Conservation (phyloP, 257 asterid genomes). For the Lithospermum erythrorhizon region DNA sequence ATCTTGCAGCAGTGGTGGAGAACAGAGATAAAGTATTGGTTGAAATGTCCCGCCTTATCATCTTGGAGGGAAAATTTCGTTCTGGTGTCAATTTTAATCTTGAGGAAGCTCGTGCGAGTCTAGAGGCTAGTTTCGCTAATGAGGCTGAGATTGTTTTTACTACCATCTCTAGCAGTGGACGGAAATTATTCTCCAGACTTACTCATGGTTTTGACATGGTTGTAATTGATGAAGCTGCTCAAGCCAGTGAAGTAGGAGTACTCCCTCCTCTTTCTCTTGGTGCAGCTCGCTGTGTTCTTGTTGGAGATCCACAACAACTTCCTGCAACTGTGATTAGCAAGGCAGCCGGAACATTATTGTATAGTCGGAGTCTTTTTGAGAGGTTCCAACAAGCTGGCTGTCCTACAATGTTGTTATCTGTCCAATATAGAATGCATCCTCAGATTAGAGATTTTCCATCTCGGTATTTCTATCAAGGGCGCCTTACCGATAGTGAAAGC, state of each 20-base stretch:
- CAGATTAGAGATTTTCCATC: constrained; percentile 95
- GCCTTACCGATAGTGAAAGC: constrained; percentile 92
- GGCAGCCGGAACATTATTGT: constrained; percentile 93
- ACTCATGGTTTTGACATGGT: constrained; percentile 99
- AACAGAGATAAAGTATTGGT: constrained; percentile 81
- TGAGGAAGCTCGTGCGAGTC: constrained; percentile 94
- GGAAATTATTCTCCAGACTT: constrained; percentile 85
- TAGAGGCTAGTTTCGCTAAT: constrained; percentile 98
- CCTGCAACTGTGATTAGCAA: constrained; percentile 99
- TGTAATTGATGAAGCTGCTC: constrained; percentile 99
- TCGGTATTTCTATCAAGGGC: constrained; percentile 91
- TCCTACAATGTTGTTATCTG: constrained; percentile 93
- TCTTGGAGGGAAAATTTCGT: constrained; percentile 80
- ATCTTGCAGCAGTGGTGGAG: constrained; percentile 91
- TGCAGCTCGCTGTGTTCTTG: constrained; percentile 99
- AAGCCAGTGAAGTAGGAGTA: constrained; percentile 92
- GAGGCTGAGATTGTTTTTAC: constrained; percentile 98
- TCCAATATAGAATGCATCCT: constrained; percentile 98
- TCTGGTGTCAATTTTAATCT: constrained; percentile 59
- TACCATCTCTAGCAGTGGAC: constrained; percentile 97
- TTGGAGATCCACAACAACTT: constrained; percentile 98
- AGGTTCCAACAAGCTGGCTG: constrained; percentile 99
- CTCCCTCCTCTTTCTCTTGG: constrained; percentile 97
- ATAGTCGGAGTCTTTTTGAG: constrained; percentile 97
- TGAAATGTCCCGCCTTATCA: constrained; percentile 86